Conservation (phyloP, 306 rosid species). For the Cicer bijugum region DNA sequence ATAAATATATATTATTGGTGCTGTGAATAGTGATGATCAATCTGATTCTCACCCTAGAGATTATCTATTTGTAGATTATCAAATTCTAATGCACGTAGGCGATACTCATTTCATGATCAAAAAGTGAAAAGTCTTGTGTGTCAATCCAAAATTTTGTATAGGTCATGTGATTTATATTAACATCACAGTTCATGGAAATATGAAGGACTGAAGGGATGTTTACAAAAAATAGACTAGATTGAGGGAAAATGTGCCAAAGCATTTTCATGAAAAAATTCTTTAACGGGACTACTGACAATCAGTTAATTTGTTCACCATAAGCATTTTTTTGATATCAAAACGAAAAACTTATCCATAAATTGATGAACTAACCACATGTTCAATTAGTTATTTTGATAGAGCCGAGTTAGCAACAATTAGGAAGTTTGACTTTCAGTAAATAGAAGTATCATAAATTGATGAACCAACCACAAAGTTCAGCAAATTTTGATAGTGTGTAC, state of each 20-base stretch:
- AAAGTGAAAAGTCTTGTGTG: not conserved
- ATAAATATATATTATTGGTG: not conserved
- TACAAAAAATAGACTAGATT: not conserved
- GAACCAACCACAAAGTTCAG: no score
- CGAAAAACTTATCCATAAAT: not conserved
- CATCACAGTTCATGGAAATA: not conserved
- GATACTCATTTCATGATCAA: not conserved
- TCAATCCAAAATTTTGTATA: not conserved
- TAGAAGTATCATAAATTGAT: no score
- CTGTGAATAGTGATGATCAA: conserved; percentile 22
- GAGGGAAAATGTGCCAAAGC: not conserved
- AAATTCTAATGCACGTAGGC: not conserved
- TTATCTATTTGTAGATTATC: conserved; percentile 21
- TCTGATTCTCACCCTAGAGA: conserved; percentile 2
- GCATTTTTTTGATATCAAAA: not conserved
- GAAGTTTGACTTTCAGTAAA: no score
- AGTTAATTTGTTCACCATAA: not conserved
- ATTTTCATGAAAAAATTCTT: not conserved
- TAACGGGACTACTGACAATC: not conserved
- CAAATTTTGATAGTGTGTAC: no score
- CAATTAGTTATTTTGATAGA: not conserved
- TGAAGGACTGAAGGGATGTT: not conserved
- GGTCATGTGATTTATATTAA: conserved; percentile 16
- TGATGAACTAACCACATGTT: not conserved
- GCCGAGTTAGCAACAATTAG: no score